phyloP scores from a whole-genome alignment of 2,329 filamentous ascomycete genomes.

The Cryphonectria naterciae region DNA sequence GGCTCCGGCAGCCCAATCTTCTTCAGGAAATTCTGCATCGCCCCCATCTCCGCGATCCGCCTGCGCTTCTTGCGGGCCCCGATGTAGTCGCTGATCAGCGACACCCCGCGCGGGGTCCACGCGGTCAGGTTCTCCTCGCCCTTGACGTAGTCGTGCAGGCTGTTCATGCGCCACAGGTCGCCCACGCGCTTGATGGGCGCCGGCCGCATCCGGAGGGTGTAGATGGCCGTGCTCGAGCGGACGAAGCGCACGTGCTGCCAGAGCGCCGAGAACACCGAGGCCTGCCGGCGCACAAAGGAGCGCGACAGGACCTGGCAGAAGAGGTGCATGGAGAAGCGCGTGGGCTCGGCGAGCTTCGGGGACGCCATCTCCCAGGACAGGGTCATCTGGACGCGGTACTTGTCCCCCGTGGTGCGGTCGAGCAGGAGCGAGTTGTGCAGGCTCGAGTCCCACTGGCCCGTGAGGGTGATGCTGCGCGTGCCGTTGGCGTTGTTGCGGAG shows the following conservation, averaged over 20 bases:
- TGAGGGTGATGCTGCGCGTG: conserved; percentile 81
- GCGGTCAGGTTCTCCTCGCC: conserved; percentile 84
- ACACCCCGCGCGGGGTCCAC: conserved; percentile 90
- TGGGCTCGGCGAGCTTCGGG: conserved; percentile 81
- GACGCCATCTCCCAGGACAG: conserved; percentile 86
- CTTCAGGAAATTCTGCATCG: conserved; percentile 68
- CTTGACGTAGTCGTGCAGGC: conserved; percentile 92
- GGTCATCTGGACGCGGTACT: conserved; percentile 86
- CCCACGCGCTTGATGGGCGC: conserved; percentile 88
- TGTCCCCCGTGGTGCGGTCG: conserved; percentile 92
- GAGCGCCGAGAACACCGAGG: conserved; percentile 83
- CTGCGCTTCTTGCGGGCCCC: conserved; percentile 72
- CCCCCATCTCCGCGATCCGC: conserved; percentile 79
- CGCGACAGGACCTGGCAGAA: conserved; percentile 83
- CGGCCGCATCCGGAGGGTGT: conserved; percentile 83
- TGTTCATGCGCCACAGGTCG: conserved; percentile 96
- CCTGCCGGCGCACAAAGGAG: conserved; percentile 82
- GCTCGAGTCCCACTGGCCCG: conserved; percentile 97
- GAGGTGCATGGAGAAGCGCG: conserved; percentile 82
- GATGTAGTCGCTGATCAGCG: conserved; percentile 87
- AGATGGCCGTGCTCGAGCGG: conserved; percentile 83
- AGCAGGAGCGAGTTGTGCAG: conserved; percentile 88
- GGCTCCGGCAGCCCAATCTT: conserved; percentile 57
- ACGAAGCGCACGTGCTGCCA: conserved; percentile 87
- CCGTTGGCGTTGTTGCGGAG: conserved; percentile 89